Base-by-base conservation (phyloP, 768 basidiomycete genomes). In the Cystofilobasidium macerans region DNA sequence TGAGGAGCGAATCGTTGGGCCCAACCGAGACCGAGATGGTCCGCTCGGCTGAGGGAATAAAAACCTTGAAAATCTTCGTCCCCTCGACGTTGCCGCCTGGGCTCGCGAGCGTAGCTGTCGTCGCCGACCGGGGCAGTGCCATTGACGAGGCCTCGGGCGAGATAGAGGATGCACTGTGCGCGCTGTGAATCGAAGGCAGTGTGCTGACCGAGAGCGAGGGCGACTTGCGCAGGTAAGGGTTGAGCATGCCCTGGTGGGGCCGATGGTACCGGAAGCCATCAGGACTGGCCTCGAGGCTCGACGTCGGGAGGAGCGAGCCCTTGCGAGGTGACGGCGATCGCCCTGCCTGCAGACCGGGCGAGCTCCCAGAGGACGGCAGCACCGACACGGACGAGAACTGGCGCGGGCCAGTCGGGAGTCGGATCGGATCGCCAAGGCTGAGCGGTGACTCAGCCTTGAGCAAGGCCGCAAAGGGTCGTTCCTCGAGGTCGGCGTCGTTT, bases 341-440 rank as follows among this genome's bases (percentile, higher is more conserved):
- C 2, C 28, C 48, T 6, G 13, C 26, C 4, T 18, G 45, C 45
- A 16, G 30, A 30, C 28, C 51, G 51, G 32, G 51, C 51, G 51
- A 54, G 30, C 20, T 54, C 7, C 9, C 13, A 6, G 51, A 16
- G 6, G 51, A 32, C 28, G 51, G n/a, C 28, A 54, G 26, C 28
- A 54, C 51, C 28, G 51, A 54, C 51, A 54, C 32, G 14, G 51
- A 54, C 28, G 51, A 32, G 30, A 54, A 54, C 30, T 54, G 51
- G 26, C 51, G 51, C 18, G 28, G 51, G 16, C 51, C 51, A 20
- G 51, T 54, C 51, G 51, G 51, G 14, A 28, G 51, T 20, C 8
- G 4, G 16, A 51, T 26, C 7, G 26, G 51, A 5, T 54, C 51
- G 51, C 11, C 28, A 3, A 32, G 28, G 12, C 2, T 11, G 16